Percentiles rank a stretch among this genome's conserved stretches.
phyloP scores from a whole-genome alignment of 73 alveolate species.

The Uronychia setigera region DNA sequence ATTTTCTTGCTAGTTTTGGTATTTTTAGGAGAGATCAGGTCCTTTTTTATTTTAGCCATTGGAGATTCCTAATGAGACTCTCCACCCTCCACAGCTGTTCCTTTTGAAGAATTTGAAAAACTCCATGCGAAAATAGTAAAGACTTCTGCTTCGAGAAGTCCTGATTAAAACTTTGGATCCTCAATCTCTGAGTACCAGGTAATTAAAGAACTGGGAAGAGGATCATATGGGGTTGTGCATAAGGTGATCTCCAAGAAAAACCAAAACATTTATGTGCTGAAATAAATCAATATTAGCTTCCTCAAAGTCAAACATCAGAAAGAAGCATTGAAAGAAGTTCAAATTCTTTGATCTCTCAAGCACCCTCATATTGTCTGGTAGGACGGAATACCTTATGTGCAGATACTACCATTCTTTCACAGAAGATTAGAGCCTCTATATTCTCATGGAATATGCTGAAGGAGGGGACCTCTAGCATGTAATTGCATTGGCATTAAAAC shows the following conservation, averaged over 20 bases:
- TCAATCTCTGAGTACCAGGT: conserved; percentile 82
- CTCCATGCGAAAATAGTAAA: no score
- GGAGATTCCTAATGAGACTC: no score
- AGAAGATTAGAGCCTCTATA: conserved; percentile 88
- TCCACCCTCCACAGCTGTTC: no score
- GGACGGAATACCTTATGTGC: background rate
- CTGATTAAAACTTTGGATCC: no score
- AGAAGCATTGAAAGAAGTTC: conserved; percentile 92
- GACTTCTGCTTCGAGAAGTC: no score
- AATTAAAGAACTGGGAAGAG: conserved; percentile 91
- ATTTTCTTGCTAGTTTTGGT: no score
- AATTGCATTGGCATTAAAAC: background rate
- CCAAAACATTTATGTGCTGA: conserved; percentile 82
- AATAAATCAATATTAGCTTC: conserved; percentile 90
- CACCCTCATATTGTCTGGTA: conserved; percentile 90
- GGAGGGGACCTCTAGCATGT: conserved; percentile 93
- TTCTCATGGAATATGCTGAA: conserved; percentile 97
- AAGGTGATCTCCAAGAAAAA: conserved; percentile 73
- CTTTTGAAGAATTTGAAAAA: no score
- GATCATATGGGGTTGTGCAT: conserved; percentile 88
- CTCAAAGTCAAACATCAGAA: conserved; percentile 87
- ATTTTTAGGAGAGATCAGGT: no score
- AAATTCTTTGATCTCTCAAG: conserved; percentile 81
- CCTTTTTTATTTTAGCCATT: no score
- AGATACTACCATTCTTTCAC: conserved; percentile 86